Percentiles rank a stretch among this genome's conserved stretches.
Evolutionary conservation across 305 asterid genomes (phyloP).

Genomic region (Fraxinus albicans): DNA sequence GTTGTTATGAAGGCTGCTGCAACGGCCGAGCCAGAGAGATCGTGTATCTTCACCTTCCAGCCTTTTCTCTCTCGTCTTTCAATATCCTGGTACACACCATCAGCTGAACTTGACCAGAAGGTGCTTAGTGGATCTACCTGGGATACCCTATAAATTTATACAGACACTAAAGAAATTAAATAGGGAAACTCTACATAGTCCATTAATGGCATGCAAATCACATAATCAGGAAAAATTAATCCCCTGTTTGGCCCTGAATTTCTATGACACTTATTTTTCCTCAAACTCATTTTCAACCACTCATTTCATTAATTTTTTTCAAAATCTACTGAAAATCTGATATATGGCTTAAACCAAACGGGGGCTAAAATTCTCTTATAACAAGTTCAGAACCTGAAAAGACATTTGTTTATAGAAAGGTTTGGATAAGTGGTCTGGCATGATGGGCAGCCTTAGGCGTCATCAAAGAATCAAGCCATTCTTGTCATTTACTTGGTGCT

Average conservation of each 20-base stretch:
- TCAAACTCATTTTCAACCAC: neutral
- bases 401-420: neutral
- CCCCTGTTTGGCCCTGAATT: neutral
- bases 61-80: conserved; percentile 87
- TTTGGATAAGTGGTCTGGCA: neutral
- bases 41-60: conserved; percentile 91
- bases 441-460: neutral
- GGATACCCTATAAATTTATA: conserved; percentile 50
- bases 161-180: neutral
- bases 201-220: neutral
- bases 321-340: neutral
- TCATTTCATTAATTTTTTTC: neutral
- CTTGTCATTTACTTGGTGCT: neutral
- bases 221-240: neutral
- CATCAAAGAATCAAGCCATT: neutral
- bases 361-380: neutral
- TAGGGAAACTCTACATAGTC: neutral
- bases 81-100: conserved; percentile 54
- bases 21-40: conserved; percentile 88
- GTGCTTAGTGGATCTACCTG: conserved; percentile 67
- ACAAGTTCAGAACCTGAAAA: neutral
- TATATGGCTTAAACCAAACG: neutral
- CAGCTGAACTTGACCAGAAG: conserved; percentile 57
- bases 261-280: neutral
- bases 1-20: conserved; percentile 93